Evolutionary conservation across 2,329 filamentous ascomycete species (phyloP).

Genomic region (Xylaria sp.): DNA sequence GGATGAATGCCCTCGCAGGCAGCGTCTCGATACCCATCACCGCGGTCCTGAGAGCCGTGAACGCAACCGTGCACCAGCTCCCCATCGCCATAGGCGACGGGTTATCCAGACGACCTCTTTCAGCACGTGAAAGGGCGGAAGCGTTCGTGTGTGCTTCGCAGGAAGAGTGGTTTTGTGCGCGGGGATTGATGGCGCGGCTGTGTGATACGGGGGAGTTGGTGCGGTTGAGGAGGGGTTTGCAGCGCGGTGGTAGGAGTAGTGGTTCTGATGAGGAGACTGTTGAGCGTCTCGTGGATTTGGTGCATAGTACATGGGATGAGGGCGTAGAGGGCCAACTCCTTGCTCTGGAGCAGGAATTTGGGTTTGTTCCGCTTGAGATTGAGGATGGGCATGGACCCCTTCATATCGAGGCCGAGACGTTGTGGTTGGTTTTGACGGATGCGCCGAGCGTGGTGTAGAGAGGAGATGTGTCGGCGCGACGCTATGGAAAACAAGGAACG

Average conservation of each 20-base stretch:
- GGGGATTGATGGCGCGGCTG: slow-evolving; percentile 30
- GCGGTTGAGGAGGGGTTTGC: neutral
- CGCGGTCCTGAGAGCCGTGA: slow-evolving; percentile 35
- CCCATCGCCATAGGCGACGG: slow-evolving; percentile 34
- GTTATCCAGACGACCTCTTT: slow-evolving; percentile 35
- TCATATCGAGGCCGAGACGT: slow-evolving; percentile 10
- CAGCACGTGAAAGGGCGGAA: slow-evolving; percentile 37
- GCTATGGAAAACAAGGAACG: neutral
- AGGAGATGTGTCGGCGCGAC: neutral
- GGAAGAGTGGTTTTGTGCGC: slow-evolving; percentile 37
- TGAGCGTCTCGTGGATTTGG: slow-evolving; percentile 5
- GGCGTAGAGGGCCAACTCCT: slow-evolving; percentile 7
- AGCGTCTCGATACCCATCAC: slow-evolving; percentile 37
- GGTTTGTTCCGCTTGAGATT: slow-evolving; percentile 12
- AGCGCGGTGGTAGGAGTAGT: neutral
- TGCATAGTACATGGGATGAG: neutral
- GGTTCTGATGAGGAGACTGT: neutral
- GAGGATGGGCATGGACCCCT: neutral
- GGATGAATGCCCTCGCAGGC: slow-evolving; percentile 33
- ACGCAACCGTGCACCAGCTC: slow-evolving; percentile 33
- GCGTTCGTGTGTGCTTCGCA: slow-evolving; percentile 41
- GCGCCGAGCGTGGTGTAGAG: neutral
- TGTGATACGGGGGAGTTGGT: slow-evolving; percentile 12
- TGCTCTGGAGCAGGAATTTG: slow-evolving; percentile 9
- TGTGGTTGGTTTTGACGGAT: slow-evolving; percentile 18